Base-by-base conservation (phyloP, 495 filamentous ascomycete species). In the Podospora tetraspora region DNA sequence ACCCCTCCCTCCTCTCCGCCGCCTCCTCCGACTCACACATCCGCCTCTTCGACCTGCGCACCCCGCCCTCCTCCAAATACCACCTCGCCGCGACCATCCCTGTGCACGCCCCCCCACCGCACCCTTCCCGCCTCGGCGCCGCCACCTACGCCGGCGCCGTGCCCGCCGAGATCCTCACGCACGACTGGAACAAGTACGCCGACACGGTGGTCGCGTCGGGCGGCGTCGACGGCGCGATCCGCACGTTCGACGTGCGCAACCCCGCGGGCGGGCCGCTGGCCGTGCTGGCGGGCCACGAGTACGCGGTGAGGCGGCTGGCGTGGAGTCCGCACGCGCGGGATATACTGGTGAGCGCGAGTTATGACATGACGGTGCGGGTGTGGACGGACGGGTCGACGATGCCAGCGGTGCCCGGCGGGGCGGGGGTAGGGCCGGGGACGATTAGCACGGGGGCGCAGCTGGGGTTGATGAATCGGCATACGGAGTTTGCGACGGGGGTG, bases 181-280 rank as follows among this genome's bases (percentile, higher is more conserved):
- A 97, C 76, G 95, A 99, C 79, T 98, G 96, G 96, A 99, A 99
- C 78, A 99, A 99, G 76, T 99, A 99, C 76, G 88, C 90, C 2
- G 86, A 91, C 32, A 89, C 87, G 0, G 82, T 97, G 22, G 76
- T 99, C 57, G 96, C 96, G 0, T 90, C 91, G 0, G 95, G 85
- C 0, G 95, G 95, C 61, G 95, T 98, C n/a, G 96, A 99, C 75
- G 85, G 88, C 21, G 79, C 88, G 2, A 90, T 99, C 67, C 87
- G 95, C 62, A 92, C 90, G 8, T 97, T 97, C 75, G 95, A 99
- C 74, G 87, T 97, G 64, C 84, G 96, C 23, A 88, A 85, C 63
- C 87, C 91, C 11, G 77, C 82, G 7, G 85, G 84, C n/a, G 91
- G 91, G 0, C 92, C 94, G 0, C 70, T 91, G 27, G 79, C 86